Conservation (phyloP, 129 eudicot genomes). For the Tagetes erecta region DNA sequence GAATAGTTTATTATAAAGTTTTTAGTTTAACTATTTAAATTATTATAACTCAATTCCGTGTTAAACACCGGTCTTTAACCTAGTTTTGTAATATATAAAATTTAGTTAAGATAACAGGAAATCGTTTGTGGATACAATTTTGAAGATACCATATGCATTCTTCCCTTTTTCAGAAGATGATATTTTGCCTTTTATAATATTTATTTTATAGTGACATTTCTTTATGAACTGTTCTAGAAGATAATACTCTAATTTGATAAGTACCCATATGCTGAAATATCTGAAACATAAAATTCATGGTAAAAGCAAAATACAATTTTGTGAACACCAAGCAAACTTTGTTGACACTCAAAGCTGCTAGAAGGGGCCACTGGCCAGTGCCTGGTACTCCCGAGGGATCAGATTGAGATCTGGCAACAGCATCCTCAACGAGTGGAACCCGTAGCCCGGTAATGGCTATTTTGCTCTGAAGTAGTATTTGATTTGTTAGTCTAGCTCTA, state of each 20-base stretch:
- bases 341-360: conserved; percentile 19
- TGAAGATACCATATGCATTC: conserved; percentile 8
- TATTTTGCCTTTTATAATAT: neutral
- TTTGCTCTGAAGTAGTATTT: conserved; percentile 29
- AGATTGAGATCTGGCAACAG: conserved; percentile 31
- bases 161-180: neutral
- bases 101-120: neutral
- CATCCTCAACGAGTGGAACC: conserved; percentile 23
- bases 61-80: no score
- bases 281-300: conserved; percentile 1
- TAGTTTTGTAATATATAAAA: neutral
- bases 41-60: no score
- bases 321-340: conserved; percentile 21
- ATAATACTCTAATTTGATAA: conserved; percentile 11
- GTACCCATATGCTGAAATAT: conserved; percentile 6
- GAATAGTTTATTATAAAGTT: no score
- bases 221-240: conserved; percentile 6
- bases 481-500: conserved; percentile 21
- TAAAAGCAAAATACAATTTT: conserved; percentile 21
- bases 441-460: conserved; percentile 35
- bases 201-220: conserved; percentile 4
- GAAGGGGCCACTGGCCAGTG: conserved; percentile 29
- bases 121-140: neutral
- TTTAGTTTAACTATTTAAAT: no score
- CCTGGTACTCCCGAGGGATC: conserved; percentile 28